Percentiles rank a stretch among this genome's conserved stretches.
These are phyloP conservation scores for Xylariaceae sp. DNA, from an alignment of 2,329 filamentous ascomycete genomes.

Conservation along the genomic window DNA sequence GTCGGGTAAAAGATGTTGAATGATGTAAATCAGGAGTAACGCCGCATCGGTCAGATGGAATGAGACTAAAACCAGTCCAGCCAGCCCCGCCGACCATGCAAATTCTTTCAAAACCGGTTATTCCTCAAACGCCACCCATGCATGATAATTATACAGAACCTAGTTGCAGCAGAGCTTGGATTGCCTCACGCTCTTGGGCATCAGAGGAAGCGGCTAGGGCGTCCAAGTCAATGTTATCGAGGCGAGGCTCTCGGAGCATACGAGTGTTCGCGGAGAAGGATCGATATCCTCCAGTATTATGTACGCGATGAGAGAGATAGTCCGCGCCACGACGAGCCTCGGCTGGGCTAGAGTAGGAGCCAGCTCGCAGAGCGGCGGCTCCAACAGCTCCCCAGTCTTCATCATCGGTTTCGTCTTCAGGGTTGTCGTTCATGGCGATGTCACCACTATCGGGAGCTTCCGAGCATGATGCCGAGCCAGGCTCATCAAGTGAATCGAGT, in stretches of 20 bases:
- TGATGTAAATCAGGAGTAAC: conserved; percentile 37
- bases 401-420: conserved; percentile 88
- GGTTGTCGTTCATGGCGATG: conserved; percentile 72
- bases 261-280: conserved; percentile 57
- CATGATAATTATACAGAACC: conserved; percentile 73
- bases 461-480: conserved; percentile 74
- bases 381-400: conserved; percentile 95
- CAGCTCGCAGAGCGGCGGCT: conserved; percentile 78
- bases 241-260: conserved; percentile 60
- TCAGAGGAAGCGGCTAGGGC: conserved; percentile 60
- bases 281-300: conserved; percentile 52
- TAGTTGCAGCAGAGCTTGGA: conserved; percentile 80
- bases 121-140: conserved; percentile 59
- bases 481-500: conserved; percentile 70
- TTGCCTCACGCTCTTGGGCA: conserved; percentile 79
- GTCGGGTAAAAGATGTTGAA: conserved; percentile 32
- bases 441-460: conserved; percentile 71
- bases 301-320: conserved; percentile 55
- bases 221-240: conserved; percentile 58
- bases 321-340: conserved; percentile 61
- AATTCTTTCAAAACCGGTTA: conserved; percentile 30
- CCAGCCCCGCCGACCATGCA: conserved; percentile 36
- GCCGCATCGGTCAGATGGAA: conserved; percentile 36
- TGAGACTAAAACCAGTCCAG: conserved; percentile 35
- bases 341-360: conserved; percentile 63